Evolutionary conservation across 768 basidiomycete genomes (phyloP), one percentile per base, ranked within the genome.

Genomic region (Solioccasus polychromus): DNA sequence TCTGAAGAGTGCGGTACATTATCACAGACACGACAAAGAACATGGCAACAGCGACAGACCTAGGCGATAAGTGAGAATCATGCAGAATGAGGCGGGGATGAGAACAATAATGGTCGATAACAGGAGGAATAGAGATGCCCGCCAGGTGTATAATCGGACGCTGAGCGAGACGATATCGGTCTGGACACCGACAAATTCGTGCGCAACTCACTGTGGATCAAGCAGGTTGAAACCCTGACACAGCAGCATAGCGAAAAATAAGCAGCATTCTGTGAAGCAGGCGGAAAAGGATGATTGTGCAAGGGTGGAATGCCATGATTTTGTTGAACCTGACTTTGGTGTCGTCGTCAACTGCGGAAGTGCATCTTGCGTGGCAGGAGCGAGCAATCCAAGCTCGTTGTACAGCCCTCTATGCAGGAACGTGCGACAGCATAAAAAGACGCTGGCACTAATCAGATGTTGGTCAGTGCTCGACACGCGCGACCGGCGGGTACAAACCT

Each of bases 181-280:
- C 23, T 47, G 20, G 31, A 31, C n/a, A 30, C n/a, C 29, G 44
- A 50, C 36, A 35, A 35, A 19, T 2, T 6, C n/a, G 9, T 46
- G 35, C 5, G 23, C 19, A 6, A 71, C 82, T 47, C 38, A 88
- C 86, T 65, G 62, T 10, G 80, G 58, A 28, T 75, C 68, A 29
- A 90, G 70, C 1, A 82, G 34, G 31, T 73, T 69, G 37, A 80
- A 42, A 3, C 76, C 84, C 65, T 92, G 89, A n/a, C 78, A 74
- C 64, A 91, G 77, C 5, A 92, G 69, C 45, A 92, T 70, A 11
- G 80, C 51, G 55, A 91, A 91, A 48, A 92, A 67, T 55, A 79
- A 76, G 50, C 82, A 83, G 41, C 82, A 79, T 65, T 91, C 90
- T 2, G 84, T 76, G 61, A 91, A 88, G 54, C 82, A 83, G 25